Evolutionary conservation across 306 rosid genomes (phyloP), one percentile per base, ranked within the genome.

Genomic region (Prunus mongolica): DNA sequence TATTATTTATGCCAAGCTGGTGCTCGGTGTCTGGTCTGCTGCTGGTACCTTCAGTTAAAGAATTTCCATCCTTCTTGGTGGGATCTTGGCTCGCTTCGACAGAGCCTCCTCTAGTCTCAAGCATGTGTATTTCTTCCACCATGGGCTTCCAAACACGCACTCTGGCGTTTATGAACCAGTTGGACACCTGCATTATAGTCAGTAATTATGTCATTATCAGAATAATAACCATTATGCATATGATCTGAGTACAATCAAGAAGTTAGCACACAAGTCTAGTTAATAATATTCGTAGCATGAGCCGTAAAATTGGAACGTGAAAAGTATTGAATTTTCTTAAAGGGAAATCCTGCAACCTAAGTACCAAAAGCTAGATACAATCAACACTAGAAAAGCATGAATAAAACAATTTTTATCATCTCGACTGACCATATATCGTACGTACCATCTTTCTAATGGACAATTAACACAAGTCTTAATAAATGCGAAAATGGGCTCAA

Each of bases 131-230:
- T 85, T 95, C 99, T 74, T 95, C 99, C 60, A 95, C 99, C 99
- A 95, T 92, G 3, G 99, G 97, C 80, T 95, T 95, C 99, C 99
- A 95, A 16, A 95, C 87, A 3, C 99, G 93, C 44, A 95, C 98
- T 32, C 98, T 84, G 12, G 98, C 98, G 78, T 93, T 93, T 68
- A 87, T 87, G 79, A 92, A 92, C 97, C 97, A 95, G 80, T 92
- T 93, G 25, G 98, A 93, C 16, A 93, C 98, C 98, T 93, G 64
- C 75, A 81, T 67, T 65, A 44, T 60, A 27, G 46, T 69, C 50
- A 27, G 45, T 15, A 41, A 72, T 20, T 24, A 12, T 14, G 46
- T 24, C 76, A 73, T 4, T 8, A 56, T 54, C 24, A 34, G 66
- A 16, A 65, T 1, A 16, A 65, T 3, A 44, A 25, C 8, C 50